Conservation (phyloP, 1,139 yeast genomes). For the Magnusiomyces tetraspermus region DNA sequence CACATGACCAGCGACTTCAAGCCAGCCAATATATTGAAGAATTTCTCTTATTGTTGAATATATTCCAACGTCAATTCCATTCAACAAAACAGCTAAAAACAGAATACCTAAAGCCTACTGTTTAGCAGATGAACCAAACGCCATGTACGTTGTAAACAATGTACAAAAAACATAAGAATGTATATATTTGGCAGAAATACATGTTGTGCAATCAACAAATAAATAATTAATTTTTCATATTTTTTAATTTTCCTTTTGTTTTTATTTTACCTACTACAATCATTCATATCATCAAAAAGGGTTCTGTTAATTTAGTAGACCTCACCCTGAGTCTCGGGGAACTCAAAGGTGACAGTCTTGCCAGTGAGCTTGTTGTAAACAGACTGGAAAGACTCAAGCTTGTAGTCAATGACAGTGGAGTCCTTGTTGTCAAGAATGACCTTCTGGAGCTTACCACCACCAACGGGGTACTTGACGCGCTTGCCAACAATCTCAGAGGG, state of each 20-base stretch:
- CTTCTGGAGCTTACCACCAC: slow-evolving; percentile 98
- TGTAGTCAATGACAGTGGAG: slow-evolving; percentile 94
- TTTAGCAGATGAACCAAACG: too few relatives aligned
- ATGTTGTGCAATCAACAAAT: too few relatives aligned
- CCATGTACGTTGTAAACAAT: too few relatives aligned
- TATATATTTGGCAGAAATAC: too few relatives aligned
- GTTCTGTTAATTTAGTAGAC: slow-evolving; percentile 42
- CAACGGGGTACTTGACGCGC: slow-evolving; percentile 98
- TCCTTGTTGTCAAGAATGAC: slow-evolving; percentile 98
- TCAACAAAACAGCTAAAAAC: too few relatives aligned
- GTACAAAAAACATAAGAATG: too few relatives aligned
- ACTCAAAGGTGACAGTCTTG: slow-evolving; percentile 98
- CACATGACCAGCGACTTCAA: too few relatives aligned
- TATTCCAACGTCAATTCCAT: too few relatives aligned
- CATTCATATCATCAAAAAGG: slow-evolving; percentile 2
- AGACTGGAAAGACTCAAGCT: slow-evolving; percentile 98
- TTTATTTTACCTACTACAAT: slow-evolving; percentile 6
- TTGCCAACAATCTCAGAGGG: slow-evolving; percentile 99
- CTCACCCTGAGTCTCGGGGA: slow-evolving; percentile 57
- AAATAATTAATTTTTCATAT: too few relatives aligned
- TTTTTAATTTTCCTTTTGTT: neutral
- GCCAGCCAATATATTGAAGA: too few relatives aligned
- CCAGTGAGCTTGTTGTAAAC: slow-evolving; percentile 98
- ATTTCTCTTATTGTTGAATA: too few relatives aligned
- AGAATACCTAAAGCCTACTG: too few relatives aligned